Evolutionary conservation across 139 green algal genomes (phyloP).

Genomic region (Parachlorella kessleri): DNA sequence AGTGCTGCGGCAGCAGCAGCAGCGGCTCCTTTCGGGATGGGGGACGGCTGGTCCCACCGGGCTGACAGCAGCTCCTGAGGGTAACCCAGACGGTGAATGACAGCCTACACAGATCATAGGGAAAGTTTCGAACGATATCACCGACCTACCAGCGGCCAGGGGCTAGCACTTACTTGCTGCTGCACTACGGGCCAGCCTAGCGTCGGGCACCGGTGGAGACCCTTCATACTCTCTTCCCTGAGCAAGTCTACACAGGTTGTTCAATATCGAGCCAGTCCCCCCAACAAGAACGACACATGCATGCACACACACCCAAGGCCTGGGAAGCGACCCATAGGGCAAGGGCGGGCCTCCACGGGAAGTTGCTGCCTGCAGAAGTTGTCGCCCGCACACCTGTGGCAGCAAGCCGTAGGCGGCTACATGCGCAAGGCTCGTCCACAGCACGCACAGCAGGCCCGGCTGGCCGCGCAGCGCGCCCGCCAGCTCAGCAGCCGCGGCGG

Average conservation of each 20-base stretch:
- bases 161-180: neutral
- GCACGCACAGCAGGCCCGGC: neutral
- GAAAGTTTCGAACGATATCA: neutral
- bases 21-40: neutral
- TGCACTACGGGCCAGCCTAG: neutral
- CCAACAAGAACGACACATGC: too few species aligned
- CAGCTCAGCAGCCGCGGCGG: constrained; percentile 6
- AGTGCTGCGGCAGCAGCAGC: neutral
- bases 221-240: neutral
- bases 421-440: constrained; percentile 8
- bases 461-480: neutral
- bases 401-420: neutral
- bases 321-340: neutral
- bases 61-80: neutral
- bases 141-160: neutral
- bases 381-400: neutral
- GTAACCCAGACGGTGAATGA: neutral
- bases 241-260: neutral
- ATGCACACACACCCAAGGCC: neutral
- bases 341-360: neutral
- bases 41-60: neutral
- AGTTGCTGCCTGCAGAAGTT: neutral
- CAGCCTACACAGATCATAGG: neutral
- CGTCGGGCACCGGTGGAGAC: neutral
- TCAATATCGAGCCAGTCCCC: neutral